Conservation (phyloP, 352 stramenopile genomes). For the Thraustochytrium aureum region DNA sequence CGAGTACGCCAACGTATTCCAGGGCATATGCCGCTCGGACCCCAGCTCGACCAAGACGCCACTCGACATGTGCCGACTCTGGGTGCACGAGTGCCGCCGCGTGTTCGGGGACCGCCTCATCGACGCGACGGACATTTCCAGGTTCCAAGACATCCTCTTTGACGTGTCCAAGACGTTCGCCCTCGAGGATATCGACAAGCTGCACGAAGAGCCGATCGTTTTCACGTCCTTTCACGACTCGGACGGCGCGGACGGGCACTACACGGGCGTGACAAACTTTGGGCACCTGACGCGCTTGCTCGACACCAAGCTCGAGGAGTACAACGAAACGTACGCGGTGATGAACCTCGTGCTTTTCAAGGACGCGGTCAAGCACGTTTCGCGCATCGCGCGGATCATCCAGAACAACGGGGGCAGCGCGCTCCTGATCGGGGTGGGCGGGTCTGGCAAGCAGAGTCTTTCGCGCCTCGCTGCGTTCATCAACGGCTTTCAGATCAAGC, state of each 20-base stretch:
- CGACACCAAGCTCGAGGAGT: slow-evolving; percentile 90
- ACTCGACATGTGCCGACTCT: slow-evolving; percentile 80
- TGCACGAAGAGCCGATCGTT: slow-evolving; percentile 72
- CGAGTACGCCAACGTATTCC: slow-evolving; percentile 80
- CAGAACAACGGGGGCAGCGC: slow-evolving; percentile 93
- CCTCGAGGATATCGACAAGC: slow-evolving; percentile 78
- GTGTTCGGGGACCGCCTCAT: slow-evolving; percentile 96
- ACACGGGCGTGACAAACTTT: slow-evolving; percentile 64
- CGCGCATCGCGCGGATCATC: slow-evolving; percentile 94
- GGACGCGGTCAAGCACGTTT: slow-evolving; percentile 96
- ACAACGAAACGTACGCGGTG: slow-evolving; percentile 94
- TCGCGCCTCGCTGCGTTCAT: slow-evolving; percentile 95
- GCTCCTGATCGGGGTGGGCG: slow-evolving; percentile 96
- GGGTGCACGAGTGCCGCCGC: slow-evolving; percentile 95
- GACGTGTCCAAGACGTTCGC: slow-evolving; percentile 86
- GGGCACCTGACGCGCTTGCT: slow-evolving; percentile 78
- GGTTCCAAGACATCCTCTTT: slow-evolving; percentile 84
- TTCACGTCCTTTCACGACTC: slow-evolving; percentile 81
- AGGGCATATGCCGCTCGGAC: slow-evolving; percentile 82
- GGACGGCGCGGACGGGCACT: slow-evolving; percentile 56
- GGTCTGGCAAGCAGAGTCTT: slow-evolving; percentile 94
- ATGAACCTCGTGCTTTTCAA: slow-evolving; percentile 98
- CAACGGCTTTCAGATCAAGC: slow-evolving; percentile 92
- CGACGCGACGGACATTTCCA: slow-evolving; percentile 87
- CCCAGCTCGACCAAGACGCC: slow-evolving; percentile 75